Base-by-base conservation (phyloP, 1,284 basidiomycete species). In the Fomitopsis betulina region DNA sequence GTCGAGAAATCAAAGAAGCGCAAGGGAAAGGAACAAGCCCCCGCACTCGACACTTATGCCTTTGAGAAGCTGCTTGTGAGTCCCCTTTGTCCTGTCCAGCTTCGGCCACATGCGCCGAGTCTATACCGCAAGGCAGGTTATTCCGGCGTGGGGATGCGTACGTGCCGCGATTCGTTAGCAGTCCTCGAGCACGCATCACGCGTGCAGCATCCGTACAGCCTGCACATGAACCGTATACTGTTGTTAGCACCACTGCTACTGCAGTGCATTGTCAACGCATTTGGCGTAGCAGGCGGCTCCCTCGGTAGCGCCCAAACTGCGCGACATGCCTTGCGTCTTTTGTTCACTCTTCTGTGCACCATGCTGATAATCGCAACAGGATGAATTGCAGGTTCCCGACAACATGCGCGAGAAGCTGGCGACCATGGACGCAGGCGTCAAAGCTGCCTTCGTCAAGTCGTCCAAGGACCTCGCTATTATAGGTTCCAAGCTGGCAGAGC, bases 401-500 rank as follows among this genome's bases (percentile, higher is more conserved):
- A 84, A 83, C 10, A 75, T 94, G 17, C 82, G 92, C 12, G 85
- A 86, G 1, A 93, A 93, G 72, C 81, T 95, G 5, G 76, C 79
- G 40, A 82, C 83, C 23, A 90, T 95, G 81, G 91, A 92, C 60
- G 75, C 85, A 0, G 84, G 86, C 1, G 92, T 95, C 40, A 94
- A 94, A 67, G 89, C 89, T 3, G 89, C 90, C n/a, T 94, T 95
- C 89, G 76, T 95, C 57, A 92, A 90, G 67, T 93, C 91, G 0
- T 91, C 91, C 2, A 85, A 87, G 27, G 82, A 83, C 13, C 76
- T 93, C 66, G 78, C 81, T 27, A 70, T 79, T 12, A 78, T 79
- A 32, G 65, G 73, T 27, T 69, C 78, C 0, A 65, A 79, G 19
- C 62, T 68, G 21, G 60, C 70, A 25, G 59, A 65, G 1, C 62